Evolutionary conservation across 108 stramenopile genomes (phyloP).

Genomic region (Craspedostauros australis): DNA sequence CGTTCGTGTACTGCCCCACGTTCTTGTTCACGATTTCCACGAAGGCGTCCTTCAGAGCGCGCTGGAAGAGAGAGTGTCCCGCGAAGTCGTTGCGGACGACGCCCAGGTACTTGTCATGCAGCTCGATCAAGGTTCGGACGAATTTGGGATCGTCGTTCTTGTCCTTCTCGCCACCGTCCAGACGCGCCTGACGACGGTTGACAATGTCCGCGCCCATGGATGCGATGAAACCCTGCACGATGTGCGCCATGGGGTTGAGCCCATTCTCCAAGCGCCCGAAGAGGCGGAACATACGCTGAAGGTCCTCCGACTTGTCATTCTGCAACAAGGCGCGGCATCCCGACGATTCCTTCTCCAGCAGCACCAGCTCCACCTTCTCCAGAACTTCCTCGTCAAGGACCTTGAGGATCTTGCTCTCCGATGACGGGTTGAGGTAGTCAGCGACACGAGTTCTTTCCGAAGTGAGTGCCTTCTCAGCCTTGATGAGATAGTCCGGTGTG

Average conservation of each 20-base stretch:
- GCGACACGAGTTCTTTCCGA: constrained; percentile 86
- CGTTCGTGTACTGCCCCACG: constrained; percentile 93
- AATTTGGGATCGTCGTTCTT: constrained; percentile 95
- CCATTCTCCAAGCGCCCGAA: constrained; percentile 92
- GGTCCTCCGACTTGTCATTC: constrained; percentile 95
- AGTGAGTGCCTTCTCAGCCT: constrained; percentile 91
- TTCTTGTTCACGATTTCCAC: constrained; percentile 95
- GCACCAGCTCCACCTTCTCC: constrained; percentile 85
- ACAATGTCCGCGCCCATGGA: constrained; percentile 84
- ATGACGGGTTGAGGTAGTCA: constrained; percentile 88
- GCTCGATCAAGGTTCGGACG: constrained; percentile 91
- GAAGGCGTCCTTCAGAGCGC: constrained; percentile 99
- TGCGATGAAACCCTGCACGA: constrained; percentile 81
- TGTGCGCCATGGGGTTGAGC: constrained; percentile 89
- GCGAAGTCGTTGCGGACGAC: constrained; percentile 90
- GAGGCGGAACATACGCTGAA: constrained; percentile 94
- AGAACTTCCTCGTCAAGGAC: constrained; percentile 95
- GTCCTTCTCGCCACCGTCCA: constrained; percentile 86
- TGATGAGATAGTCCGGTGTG: constrained; percentile 95
- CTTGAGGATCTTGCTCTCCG: constrained; percentile 85
- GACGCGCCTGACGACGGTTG: constrained; percentile 79
- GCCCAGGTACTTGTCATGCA: constrained; percentile 94
- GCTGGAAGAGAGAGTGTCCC: constrained; percentile 94
- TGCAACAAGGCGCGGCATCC: constrained; percentile 93
- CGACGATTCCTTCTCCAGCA: constrained; percentile 96